Percentiles rank a stretch among this genome's conserved stretches.
phyloP scores from a whole-genome alignment of 495 filamentous ascomycete species.

The Clohesyomyces aquaticus region DNA sequence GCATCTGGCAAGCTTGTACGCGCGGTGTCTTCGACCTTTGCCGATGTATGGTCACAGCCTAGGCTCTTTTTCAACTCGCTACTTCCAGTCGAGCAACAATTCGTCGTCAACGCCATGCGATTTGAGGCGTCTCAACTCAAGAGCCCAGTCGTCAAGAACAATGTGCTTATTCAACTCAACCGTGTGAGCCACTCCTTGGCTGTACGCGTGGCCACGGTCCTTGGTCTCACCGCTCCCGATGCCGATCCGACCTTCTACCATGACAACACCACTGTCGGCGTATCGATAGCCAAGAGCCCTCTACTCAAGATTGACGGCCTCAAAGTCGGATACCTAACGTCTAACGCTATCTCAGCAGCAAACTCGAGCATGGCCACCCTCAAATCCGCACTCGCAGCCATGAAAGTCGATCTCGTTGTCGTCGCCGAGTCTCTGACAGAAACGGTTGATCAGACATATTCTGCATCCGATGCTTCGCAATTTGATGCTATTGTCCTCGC shows the following conservation, averaged over 20 bases:
- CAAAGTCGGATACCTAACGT: conserved; percentile 68
- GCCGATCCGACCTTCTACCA: conserved; percentile 71
- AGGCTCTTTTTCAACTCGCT: conserved; percentile 81
- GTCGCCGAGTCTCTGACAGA: conserved; percentile 63
- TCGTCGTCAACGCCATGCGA: conserved; percentile 76
- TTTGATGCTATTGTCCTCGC: conserved; percentile 73
- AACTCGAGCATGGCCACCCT: conserved; percentile 47
- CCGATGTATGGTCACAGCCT: conserved; percentile 76
- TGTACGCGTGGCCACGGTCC: conserved; percentile 63
- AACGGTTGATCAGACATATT: conserved; percentile 71
- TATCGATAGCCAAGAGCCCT: conserved; percentile 63
- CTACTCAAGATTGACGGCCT: conserved; percentile 65
- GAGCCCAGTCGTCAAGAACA: conserved; percentile 60
- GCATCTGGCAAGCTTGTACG: conserved; percentile 61
- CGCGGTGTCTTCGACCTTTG: conserved; percentile 64
- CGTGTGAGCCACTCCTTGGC: conserved; percentile 71
- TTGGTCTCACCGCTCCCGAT: conserved; percentile 52
- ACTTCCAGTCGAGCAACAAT: conserved; percentile 69
- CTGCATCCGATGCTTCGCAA: conserved; percentile 66
- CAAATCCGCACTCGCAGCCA: conserved; percentile 49
- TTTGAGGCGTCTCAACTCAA: conserved; percentile 69
- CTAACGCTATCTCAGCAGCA: background rate
- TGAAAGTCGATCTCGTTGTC: conserved; percentile 61
- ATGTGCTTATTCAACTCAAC: conserved; percentile 73
- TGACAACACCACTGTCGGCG: conserved; percentile 64